Evolutionary conservation across 495 filamentous ascomycete genomes (phyloP).

Genomic region (Tuber calosporum): DNA sequence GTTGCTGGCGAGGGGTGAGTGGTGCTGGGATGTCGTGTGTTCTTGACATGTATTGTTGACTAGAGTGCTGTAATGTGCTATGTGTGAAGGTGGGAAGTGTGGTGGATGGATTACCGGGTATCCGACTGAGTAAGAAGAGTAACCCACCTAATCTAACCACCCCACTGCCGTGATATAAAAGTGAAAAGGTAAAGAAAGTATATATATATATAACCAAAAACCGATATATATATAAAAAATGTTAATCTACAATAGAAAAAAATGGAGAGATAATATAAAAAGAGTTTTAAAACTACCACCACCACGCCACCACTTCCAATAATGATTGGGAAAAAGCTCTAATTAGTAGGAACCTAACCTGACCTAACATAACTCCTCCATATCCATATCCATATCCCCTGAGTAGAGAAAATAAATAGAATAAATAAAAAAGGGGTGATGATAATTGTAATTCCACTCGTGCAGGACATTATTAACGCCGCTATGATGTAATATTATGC

Average conservation of each 20-base stretch:
- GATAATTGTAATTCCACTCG: neutral
- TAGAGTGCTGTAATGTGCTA: too few species aligned
- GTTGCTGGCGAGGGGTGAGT: too few species aligned
- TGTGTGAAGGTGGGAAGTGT: too few species aligned
- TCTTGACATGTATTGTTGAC: too few species aligned
- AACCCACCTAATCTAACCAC: too few species aligned
- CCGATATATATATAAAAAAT: neutral
- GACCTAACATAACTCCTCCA: neutral
- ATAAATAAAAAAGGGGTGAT: neutral
- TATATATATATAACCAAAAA: too few species aligned
- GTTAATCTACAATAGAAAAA: neutral
- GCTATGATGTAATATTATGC: neutral
- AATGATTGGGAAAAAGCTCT: neutral
- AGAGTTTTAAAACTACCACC: neutral
- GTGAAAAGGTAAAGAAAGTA: too few species aligned
- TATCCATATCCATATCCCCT: neutral
- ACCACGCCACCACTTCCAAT: neutral
- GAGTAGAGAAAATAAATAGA: neutral
- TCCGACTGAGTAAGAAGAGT: too few species aligned
- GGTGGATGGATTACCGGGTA: too few species aligned
- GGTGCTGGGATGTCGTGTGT: too few species aligned
- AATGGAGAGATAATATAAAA: neutral
- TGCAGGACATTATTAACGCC: neutral
- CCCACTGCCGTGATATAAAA: too few species aligned
- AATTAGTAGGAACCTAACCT: neutral